Conservation (phyloP, 495 filamentous ascomycete species). For the Penicillium waksmanii region DNA sequence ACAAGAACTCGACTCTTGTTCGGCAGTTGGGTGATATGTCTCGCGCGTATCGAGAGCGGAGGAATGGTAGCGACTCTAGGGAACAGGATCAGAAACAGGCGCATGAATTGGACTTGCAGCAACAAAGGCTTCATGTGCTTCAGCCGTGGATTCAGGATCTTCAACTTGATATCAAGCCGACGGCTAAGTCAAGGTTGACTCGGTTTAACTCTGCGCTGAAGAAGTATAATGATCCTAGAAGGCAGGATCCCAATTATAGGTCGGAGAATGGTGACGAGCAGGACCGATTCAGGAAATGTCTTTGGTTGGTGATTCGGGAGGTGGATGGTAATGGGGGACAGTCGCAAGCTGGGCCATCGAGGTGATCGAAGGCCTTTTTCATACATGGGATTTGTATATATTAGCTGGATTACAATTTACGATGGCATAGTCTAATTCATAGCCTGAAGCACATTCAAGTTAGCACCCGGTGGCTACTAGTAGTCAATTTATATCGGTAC, state of each 20-base stretch:
- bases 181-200: conserved; percentile 30
- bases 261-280: not conserved
- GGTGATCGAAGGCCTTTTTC: too few relatives aligned
- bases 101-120: conserved; percentile 18
- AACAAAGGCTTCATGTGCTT: conserved; percentile 18
- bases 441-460: too few relatives aligned
- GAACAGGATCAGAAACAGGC: conserved; percentile 1
- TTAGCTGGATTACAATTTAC: too few relatives aligned
- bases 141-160: conserved; percentile 36
- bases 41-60: not conserved
- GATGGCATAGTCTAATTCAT: too few relatives aligned
- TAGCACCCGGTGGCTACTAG: too few relatives aligned
- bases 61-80: not conserved
- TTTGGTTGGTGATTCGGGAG: conserved; percentile 11
- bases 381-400: too few relatives aligned
- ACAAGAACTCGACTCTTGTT: conserved; percentile 19
- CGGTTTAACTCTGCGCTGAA: conserved; percentile 34
- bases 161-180: conserved; percentile 29
- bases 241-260: not conserved
- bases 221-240: conserved; percentile 14
- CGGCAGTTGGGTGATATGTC: conserved; percentile 20
- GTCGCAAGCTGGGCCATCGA: not conserved
- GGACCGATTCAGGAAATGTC: not conserved
- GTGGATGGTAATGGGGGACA: not conserved
- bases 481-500: too few relatives aligned